These are phyloP conservation scores for Phanerochaete sordida DNA, from an alignment of 768 basidiomycete genomes.

Conservation along the genomic window DNA sequence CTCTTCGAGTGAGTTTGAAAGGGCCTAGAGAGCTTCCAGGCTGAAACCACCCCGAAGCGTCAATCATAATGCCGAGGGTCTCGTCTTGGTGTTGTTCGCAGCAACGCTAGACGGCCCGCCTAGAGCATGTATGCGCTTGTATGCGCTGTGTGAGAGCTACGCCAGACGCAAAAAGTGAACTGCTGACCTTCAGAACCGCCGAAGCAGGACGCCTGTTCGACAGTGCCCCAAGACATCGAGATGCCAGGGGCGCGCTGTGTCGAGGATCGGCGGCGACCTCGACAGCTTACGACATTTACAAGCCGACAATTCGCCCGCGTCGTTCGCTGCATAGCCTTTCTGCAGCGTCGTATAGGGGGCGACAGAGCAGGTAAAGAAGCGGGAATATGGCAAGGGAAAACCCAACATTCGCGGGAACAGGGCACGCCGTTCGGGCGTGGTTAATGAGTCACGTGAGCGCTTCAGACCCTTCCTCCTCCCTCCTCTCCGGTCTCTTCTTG, in stretches of 20 bases:
- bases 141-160: not conserved
- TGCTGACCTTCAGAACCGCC: not conserved
- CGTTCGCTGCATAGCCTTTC: not conserved
- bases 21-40: slow-evolving; percentile 1
- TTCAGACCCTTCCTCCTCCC: too few species aligned
- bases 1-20: not conserved
- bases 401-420: not conserved
- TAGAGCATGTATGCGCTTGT: not conserved
- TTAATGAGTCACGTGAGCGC: not conserved
- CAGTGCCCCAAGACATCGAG: not conserved
- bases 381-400: not conserved
- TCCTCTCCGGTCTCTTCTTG: not conserved
- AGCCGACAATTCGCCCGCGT: not conserved
- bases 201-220: not conserved
- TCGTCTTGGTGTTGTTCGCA: not conserved
- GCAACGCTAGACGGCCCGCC: not conserved
- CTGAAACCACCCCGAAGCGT: not conserved
- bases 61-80: not conserved
- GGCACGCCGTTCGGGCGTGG: not conserved
- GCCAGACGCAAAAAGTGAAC: not conserved
- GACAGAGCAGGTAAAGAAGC: not conserved
- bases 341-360: not conserved
- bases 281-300: not conserved
- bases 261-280: not conserved
- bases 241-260: not conserved